Base-by-base conservation (phyloP, 2,329 filamentous ascomycete genomes). In the Colletotrichum cuscutae region DNA sequence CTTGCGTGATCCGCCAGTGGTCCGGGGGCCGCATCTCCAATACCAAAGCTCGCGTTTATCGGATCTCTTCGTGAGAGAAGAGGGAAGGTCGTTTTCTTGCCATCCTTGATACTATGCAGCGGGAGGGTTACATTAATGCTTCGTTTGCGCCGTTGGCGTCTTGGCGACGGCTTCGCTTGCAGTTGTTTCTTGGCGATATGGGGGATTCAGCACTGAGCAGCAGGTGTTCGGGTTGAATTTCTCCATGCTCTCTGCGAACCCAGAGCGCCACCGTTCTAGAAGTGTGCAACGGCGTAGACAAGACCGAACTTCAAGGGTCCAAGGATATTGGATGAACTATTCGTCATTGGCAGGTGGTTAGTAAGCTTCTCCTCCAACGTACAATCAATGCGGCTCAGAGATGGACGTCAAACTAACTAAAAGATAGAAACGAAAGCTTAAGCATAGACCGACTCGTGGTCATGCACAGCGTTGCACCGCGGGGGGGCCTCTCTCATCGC, bases 61-160 rank as follows among this genome's bases (percentile, higher is more conserved):
- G 58, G n/a, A 32, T 59, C 53, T 28, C 42, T 28, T 15, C 37
- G 32, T 28, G 53, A 35, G 54, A 72, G 59, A 70, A 72, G 66
- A 70, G 24, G 70, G 65, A 72, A 72, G 70, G 70, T 72, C 42
- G 54, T 72, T 70, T 72, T 15, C 24, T 26, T 46, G 5, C 42
- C 13, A 60, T 35, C 30, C 65, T 53, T 37, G 53, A 32, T 19
- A 54, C 19, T 37, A 11, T 11, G 58, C 42, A 42, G 59, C 22
- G 58, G 52, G 42, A 46, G 52, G 65, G 69, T 69, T 72, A 54
- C 59, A 72, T 54, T 49, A 22, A 37, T 22, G 59, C 65, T 56
- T 72, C 30, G 53, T 59, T 53, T 54, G 49, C 53, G 58, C n/a
- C 15, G 53, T 63, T 72, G 65, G 69, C 69, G 65, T 26, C 69